A percentile compares a stretch with the other conserved stretches of the same genome.
These are phyloP conservation scores for Pelargonium nanum DNA, from an alignment of 345 rosid species.

Conservation along the genomic window DNA sequence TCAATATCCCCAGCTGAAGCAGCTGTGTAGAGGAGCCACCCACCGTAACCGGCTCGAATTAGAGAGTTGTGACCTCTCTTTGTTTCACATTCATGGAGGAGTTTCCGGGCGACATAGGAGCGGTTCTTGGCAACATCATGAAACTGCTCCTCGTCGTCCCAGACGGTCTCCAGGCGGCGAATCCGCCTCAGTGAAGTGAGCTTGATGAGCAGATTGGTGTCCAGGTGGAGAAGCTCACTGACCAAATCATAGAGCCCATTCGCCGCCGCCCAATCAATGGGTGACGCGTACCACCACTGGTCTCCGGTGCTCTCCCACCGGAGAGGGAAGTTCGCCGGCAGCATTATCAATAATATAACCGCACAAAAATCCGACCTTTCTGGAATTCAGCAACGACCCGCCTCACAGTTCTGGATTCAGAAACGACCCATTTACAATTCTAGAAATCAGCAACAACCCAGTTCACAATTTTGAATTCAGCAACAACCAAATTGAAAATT, in stretches of 20 bases:
- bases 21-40: constrained; percentile 92
- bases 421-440: too few species aligned
- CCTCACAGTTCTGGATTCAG: too few species aligned
- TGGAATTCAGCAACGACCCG: too few species aligned
- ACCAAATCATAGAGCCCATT: constrained; percentile 86
- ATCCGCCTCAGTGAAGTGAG: constrained; percentile 88
- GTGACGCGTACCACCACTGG: constrained; percentile 99
- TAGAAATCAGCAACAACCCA: too few species aligned
- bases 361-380: neutral
- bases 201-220: constrained; percentile 79
- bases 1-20: constrained; percentile 89
- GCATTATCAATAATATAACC: constrained; percentile 14
- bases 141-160: constrained; percentile 88
- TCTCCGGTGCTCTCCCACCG: constrained; percentile 99
- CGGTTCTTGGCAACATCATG: constrained; percentile 76
- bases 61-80: constrained; percentile 60
- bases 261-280: constrained; percentile 93
- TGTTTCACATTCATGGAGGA: constrained; percentile 56
- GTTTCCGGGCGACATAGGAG: constrained; percentile 65
- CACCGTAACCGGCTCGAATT: constrained; percentile 66
- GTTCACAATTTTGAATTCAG: neutral
- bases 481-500: neutral
- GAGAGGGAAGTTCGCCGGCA: constrained; percentile 73
- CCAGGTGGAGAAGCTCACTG: constrained; percentile 73
- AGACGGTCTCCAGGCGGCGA: constrained; percentile 90